Evolutionary conservation across 306 rosid genomes (phyloP).

Genomic region (Inga leiocalycina): DNA sequence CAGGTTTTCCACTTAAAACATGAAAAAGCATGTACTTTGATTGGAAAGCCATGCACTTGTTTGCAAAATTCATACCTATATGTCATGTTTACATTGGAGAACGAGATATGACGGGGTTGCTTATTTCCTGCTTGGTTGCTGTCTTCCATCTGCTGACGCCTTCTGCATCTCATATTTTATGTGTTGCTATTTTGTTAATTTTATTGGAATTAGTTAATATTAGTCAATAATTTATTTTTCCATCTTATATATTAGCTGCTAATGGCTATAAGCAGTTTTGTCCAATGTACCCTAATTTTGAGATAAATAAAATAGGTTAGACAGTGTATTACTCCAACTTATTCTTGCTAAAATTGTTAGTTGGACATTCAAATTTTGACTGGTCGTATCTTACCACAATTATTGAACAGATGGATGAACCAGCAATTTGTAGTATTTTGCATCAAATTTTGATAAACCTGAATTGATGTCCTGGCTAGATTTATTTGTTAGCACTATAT

Average conservation of each 20-base stretch:
- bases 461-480: background rate
- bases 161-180: background rate
- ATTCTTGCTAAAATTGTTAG: background rate
- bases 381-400: background rate
- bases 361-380: background rate
- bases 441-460: conserved; percentile 10
- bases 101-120: background rate
- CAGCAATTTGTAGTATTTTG: background rate
- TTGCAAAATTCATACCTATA: background rate
- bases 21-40: background rate
- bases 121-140: background rate
- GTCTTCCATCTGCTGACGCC: background rate
- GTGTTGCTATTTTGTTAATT: background rate
- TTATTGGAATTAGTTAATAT: background rate
- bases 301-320: background rate
- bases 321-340: background rate
- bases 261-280: background rate
- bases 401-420: background rate
- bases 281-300: background rate
- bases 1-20: background rate
- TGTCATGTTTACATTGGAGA: background rate
- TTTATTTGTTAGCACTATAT: background rate
- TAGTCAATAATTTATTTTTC: background rate
- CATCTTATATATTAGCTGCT: background rate
- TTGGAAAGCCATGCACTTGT: background rate